These are phyloP conservation scores for Annulohypoxylon maeteangense DNA, from an alignment of 495 filamentous ascomycete species.

Conservation along the genomic window DNA sequence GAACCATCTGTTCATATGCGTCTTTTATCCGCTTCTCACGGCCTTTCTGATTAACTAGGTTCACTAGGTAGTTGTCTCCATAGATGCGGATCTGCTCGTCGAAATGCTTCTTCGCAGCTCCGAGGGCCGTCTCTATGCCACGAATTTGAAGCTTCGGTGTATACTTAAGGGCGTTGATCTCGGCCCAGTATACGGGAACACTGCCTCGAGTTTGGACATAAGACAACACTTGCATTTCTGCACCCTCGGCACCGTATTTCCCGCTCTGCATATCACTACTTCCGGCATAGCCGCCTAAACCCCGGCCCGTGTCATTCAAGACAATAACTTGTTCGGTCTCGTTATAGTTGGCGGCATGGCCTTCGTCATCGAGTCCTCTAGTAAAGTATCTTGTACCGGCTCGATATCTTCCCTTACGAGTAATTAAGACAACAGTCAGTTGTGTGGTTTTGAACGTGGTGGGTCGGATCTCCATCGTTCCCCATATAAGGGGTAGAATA, in stretches of 20 bases:
- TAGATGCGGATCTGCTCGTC: constrained; percentile 90
- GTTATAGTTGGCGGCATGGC: constrained; percentile 97
- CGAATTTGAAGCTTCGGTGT: constrained; percentile 89
- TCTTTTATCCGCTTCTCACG: constrained; percentile 87
- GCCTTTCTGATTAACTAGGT: constrained; percentile 94
- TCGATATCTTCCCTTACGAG: constrained; percentile 83
- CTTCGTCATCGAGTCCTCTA: constrained; percentile 88
- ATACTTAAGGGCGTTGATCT: constrained; percentile 90
- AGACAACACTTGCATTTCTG: constrained; percentile 86
- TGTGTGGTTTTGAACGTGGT: constrained; percentile 84
- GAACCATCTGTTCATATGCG: constrained; percentile 90
- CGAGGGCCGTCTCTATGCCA: constrained; percentile 80
- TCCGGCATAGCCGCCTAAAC: constrained; percentile 82
- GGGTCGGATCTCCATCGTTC: constrained; percentile 86
- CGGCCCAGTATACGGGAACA: constrained; percentile 93
- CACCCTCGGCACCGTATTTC: constrained; percentile 65
- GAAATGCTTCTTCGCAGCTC: constrained; percentile 86
- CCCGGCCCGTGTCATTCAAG: constrained; percentile 78
- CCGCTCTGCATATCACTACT: constrained; percentile 78
- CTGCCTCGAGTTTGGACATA: constrained; percentile 97
- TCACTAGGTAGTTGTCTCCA: constrained; percentile 96
- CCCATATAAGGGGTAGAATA: constrained; percentile 93
- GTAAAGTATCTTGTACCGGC: constrained; percentile 95
- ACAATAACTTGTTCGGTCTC: constrained; percentile 94
- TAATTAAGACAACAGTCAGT: constrained; percentile 87